A percentile compares a stretch with the other conserved stretches of the same genome.
These are phyloP conservation scores for Neurospora sp. DNA, from an alignment of 495 filamentous ascomycete genomes.

Conservation along the genomic window DNA sequence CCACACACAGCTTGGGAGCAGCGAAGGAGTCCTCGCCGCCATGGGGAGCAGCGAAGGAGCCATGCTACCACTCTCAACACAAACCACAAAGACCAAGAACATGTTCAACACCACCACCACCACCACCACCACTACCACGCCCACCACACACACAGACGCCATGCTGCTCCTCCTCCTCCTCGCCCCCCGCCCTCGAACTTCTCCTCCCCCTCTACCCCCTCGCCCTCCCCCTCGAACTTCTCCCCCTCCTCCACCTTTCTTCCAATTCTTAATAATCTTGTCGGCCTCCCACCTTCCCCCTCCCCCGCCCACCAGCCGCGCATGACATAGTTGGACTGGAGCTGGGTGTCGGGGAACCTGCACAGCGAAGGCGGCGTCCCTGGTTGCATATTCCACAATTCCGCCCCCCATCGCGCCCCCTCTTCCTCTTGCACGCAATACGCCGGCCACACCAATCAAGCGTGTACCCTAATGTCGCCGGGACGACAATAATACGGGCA, in stretches of 20 bases:
- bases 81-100: not conserved
- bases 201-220: not conserved
- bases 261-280: not conserved
- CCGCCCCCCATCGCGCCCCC: not conserved
- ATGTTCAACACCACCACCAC: not conserved
- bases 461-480: not conserved
- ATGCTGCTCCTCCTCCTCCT: not conserved
- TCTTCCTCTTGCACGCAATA: not conserved
- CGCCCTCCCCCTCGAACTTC: not conserved
- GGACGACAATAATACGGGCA: not conserved
- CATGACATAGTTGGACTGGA: too few relatives aligned
- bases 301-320: too few relatives aligned
- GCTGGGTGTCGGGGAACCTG: too few relatives aligned
- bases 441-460: not conserved
- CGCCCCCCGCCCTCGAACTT: not conserved
- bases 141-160: not conserved
- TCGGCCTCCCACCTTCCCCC: not conserved
- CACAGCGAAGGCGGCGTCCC: too few relatives aligned
- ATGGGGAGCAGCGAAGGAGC: not conserved
- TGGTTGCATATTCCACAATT: not conserved
- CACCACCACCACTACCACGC: not conserved
- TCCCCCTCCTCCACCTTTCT: not conserved
- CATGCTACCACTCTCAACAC: not conserved
- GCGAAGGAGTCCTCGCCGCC: not conserved
- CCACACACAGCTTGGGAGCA: not conserved